Conservation (phyloP, 2,329 filamentous ascomycete genomes). For the Diaporthe sp. region DNA sequence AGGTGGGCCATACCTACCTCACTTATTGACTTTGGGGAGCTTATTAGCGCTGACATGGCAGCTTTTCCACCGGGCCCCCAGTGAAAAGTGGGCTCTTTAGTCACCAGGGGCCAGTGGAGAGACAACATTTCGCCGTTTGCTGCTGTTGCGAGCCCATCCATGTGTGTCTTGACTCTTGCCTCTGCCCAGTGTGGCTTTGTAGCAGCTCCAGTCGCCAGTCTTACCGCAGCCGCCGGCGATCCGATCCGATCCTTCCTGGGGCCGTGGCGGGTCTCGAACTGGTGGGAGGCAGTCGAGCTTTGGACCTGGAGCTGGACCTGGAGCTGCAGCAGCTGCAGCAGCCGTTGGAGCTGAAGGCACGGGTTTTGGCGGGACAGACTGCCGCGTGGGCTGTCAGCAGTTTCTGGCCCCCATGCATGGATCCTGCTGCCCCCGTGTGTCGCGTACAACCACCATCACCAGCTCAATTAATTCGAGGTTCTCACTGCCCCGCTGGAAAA, state of each 20-base stretch:
- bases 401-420: not conserved
- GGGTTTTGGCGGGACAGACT: not conserved
- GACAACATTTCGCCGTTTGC: not conserved
- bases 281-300: constrained; percentile 6
- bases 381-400: not conserved
- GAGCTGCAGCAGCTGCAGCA: too few species aligned
- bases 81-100: not conserved
- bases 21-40: not conserved
- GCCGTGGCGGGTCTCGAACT: constrained; percentile 22
- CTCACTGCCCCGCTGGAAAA: not conserved
- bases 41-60: constrained; percentile 4
- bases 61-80: not conserved
- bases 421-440: not conserved
- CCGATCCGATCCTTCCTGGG: constrained; percentile 10
- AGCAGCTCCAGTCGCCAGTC: constrained; percentile 9
- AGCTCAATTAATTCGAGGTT: not conserved
- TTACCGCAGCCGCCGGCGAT: constrained; percentile 15
- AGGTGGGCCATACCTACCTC: too few species aligned
- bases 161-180: not conserved
- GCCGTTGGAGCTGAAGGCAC: not conserved
- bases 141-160: not conserved
- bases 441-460: not conserved
- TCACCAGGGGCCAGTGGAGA: not conserved
- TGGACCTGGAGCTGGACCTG: not conserved
- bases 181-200: not conserved